Evolutionary conservation across 2,329 filamentous ascomycete species (phyloP).

Genomic region (Colletotrichum somersetense): DNA sequence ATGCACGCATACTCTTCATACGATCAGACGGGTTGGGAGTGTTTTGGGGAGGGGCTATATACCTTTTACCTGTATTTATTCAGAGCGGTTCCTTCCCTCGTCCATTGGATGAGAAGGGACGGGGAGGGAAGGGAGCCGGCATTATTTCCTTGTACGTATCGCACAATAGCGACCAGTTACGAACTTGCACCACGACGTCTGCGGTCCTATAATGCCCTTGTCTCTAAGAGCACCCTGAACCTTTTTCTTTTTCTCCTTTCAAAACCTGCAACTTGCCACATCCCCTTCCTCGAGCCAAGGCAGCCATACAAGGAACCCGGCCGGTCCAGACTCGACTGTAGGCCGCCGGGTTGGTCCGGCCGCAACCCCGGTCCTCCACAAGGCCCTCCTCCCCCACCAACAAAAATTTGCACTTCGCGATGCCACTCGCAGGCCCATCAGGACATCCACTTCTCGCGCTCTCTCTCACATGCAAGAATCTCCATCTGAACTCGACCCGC

Average conservation of each 20-base stretch:
- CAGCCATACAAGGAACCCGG: background rate
- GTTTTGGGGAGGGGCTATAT: background rate
- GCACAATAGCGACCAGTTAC: constrained; percentile 21
- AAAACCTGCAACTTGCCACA: background rate
- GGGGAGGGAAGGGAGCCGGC: background rate
- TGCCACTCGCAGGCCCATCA: background rate
- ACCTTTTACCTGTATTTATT: constrained; percentile 35
- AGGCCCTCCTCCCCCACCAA: background rate
- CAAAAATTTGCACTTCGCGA: constrained; percentile 21
- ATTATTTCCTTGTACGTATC: constrained; percentile 33
- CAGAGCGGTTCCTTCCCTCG: background rate
- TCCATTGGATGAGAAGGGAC: background rate
- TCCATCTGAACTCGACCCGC: background rate
- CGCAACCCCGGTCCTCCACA: background rate
- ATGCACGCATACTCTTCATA: constrained; percentile 37
- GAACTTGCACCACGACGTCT: background rate
- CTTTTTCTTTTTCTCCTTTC: no score
- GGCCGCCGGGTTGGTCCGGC: background rate
- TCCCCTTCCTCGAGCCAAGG: background rate
- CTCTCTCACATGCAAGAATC: constrained; percentile 1
- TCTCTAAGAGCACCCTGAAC: background rate
- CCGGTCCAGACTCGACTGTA: background rate
- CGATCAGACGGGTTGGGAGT: constrained; percentile 29
- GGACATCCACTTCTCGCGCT: background rate
- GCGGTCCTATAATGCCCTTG: background rate